Percentiles rank a stretch among this genome's conserved stretches.
Conservation (phyloP, 2,329 filamentous ascomycete genomes). For the Chrysoporthe austroafricana region DNA sequence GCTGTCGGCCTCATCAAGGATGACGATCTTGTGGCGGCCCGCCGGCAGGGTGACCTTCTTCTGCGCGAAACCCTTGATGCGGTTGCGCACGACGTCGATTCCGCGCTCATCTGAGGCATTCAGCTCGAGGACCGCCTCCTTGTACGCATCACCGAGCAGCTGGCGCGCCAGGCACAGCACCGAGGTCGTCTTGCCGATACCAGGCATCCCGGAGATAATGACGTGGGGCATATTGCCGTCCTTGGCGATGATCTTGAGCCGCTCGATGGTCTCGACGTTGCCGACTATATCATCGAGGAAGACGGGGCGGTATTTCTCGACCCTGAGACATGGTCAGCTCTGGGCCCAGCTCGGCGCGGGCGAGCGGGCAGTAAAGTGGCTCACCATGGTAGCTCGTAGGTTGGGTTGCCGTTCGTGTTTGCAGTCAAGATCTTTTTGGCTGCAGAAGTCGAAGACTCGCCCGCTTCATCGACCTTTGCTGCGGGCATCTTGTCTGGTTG, state of each 20-base stretch:
- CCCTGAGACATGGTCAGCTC: constrained; percentile 59
- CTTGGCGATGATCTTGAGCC: constrained; percentile 95
- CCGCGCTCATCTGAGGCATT: constrained; percentile 96
- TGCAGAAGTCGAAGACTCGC: constrained; percentile 65
- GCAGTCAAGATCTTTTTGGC: constrained; percentile 59
- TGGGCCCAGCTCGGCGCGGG: constrained; percentile 26
- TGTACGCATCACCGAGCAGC: constrained; percentile 89
- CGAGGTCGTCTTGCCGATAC: constrained; percentile 97
- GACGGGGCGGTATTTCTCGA: constrained; percentile 95
- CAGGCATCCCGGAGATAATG: constrained; percentile 99
- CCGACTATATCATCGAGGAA: constrained; percentile 97
- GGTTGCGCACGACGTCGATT: constrained; percentile 95
- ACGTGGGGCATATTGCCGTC: constrained; percentile 99
- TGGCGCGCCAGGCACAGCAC: constrained; percentile 92
- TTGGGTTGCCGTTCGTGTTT: constrained; percentile 53
- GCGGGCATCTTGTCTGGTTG: constrained; percentile 47
- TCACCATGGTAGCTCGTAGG: constrained; percentile 82
- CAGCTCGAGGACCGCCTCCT: constrained; percentile 94
- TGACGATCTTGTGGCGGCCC: constrained; percentile 93
- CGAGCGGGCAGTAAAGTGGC: constrained; percentile 27
- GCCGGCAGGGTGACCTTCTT: constrained; percentile 95
- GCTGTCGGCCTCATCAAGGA: constrained; percentile 95
- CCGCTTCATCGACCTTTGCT: constrained; percentile 54
- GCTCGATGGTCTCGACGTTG: constrained; percentile 96
- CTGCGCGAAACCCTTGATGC: constrained; percentile 98